Evolutionary conservation across 2,329 filamentous ascomycete species (phyloP), one percentile per base, ranked within the genome.

Genomic region (Rutstroemia sp.): DNA sequence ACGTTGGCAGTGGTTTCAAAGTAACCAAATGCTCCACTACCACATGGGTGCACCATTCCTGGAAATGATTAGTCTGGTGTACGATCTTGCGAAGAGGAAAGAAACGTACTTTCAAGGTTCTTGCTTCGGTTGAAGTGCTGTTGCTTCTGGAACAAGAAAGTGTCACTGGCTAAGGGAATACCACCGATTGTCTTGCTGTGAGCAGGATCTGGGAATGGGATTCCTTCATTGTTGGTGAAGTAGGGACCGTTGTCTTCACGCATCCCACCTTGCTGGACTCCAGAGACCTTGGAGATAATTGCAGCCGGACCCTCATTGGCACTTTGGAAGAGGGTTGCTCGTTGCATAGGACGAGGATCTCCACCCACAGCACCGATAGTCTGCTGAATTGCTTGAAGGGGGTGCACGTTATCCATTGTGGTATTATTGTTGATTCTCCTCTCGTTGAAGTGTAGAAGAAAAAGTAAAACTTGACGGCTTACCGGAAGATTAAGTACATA

Each of bases 21-120:
- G 10, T 61, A 47, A 10, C 61, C 61, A 23, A 37, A 62, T 12
- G 61, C 59, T 16, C 54, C 59, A 27, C 54, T 55, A 66, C 81
- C 83, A 52, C 82, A 77, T 19, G 83, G 82, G 65, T 86, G 83
- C 2, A 87, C 82, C 9, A 80, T 84, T 62, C 81, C 47, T 38
- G 9, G 21, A 37, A 6, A 4, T 21, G 4, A 3, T 49, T 21
- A 49, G n/a, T 3, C 16, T 6, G n/a, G 19, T n/a, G 4, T 9
- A 5, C 19, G 3, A n/a, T 16, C 2, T 23, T 5, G 9, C 4
- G 2, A 16, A 12, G 2, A 18, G 19, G 19, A 3, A 12, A 21
- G 14, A 7, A 14, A 21, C 47, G 16, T 16, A 49, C 47, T 49
- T 21, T 49, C 47, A 21, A 49, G 47, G 38, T 49, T 49, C 12